Evolutionary conservation across 495 filamentous ascomycete species (phyloP), one percentile per base, ranked within the genome.

Genomic region (Tirmania nivea): DNA sequence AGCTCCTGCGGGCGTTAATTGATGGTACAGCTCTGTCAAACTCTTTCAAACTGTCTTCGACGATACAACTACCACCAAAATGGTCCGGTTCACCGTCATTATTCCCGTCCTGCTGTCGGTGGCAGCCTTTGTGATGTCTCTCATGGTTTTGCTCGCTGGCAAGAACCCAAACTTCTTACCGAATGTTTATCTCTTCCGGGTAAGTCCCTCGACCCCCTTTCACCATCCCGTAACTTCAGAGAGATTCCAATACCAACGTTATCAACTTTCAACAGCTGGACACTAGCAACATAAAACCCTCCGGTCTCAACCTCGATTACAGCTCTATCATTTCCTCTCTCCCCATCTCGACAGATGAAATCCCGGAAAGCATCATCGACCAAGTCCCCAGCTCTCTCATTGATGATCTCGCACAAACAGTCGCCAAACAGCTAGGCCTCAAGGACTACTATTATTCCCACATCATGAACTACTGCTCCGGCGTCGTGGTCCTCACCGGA

Each of bases 401-500:
- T 8, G n/a, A 20, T n/a, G 11, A n/a, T 10, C 10, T 64, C 5
- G 36, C 63, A 19, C 34, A 61, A 8, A 56, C 61, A 10, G 48
- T 57, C 1, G 62, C 61, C 31, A 35, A 52, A 10, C 2, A 9
- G 6, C 61, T 65, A 20, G 63, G 63, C 7, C 35, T 65, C 17
- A 50, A 54, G 20, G 60, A 65, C 25, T 56, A 56, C 48, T 65
- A 65, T 51, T 53, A 37, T 42, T 57, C 57, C 11, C 52, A 65
- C 14, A 50, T 60, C 2, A 63, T 55, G 50, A 63, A 56, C 20
- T 64, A 56, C 53, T 64, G 62, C 39, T 52, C 59, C 21, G 58
- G 58, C 21, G 19, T 20, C 11, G 17, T 45, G 14, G 14, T 45
- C 8, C 39, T 14, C 3, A 19, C 12, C 39, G 39, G 17, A 2